phyloP scores from a whole-genome alignment of 2,329 filamentous ascomycete genomes.

The Colletotrichum sp. region DNA sequence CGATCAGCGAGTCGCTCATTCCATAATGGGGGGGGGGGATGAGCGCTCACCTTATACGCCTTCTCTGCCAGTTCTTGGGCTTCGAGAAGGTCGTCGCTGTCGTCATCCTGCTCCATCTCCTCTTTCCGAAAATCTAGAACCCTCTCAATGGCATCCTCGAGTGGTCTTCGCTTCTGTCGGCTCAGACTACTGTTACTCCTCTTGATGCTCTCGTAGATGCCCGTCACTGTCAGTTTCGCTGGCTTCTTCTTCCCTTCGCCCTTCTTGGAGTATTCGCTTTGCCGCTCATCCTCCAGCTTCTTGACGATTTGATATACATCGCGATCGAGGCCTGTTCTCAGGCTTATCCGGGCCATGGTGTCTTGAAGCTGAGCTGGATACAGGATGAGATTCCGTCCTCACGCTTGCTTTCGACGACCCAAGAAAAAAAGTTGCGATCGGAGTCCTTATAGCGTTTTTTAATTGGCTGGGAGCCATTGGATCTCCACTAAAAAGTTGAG shows the following conservation, averaged over 20 bases:
- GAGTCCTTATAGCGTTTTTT: not conserved
- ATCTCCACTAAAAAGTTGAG: not conserved
- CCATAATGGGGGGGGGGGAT: not conserved
- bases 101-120: constrained; percentile 60
- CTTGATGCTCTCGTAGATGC: constrained; percentile 76
- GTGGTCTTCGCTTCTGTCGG: constrained; percentile 77
- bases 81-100: constrained; percentile 55
- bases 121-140: constrained; percentile 78
- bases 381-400: not conserved
- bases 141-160: constrained; percentile 86
- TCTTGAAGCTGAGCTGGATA: not conserved
- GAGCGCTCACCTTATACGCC: constrained; percentile 21
- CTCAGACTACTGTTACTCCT: constrained; percentile 86
- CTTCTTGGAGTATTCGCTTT: constrained; percentile 63
- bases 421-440: not conserved
- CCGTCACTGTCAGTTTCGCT: constrained; percentile 55
- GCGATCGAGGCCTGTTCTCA: constrained; percentile 65
- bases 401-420: not conserved
- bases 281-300: constrained; percentile 69
- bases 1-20: not conserved
- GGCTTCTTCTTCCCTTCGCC: constrained; percentile 37
- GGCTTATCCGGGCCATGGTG: constrained; percentile 32
- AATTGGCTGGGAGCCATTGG: not conserved
- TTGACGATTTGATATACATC: constrained; percentile 82
- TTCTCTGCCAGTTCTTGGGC: constrained; percentile 21